Base-by-base conservation (phyloP, 805 yeast genomes). In the Hanseniaspora pseudoguilliermondii region DNA sequence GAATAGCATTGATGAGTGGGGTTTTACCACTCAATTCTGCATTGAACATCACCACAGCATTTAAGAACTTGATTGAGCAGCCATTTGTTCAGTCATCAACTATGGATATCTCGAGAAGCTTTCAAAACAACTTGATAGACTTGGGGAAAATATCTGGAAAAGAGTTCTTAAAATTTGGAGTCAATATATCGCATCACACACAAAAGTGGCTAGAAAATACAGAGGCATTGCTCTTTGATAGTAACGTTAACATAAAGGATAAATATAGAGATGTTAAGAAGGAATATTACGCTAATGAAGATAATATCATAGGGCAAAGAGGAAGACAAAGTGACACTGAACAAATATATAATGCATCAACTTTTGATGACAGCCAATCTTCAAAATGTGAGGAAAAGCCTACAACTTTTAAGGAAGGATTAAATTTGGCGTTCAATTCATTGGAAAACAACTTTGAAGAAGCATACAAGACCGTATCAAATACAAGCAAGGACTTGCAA, bases 301-400 rank as follows among this genome's bases (percentile, higher is more conserved):
- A 65, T 32, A 66, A 63, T 41, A 27, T 51, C 13, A 20, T 56
- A 42, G 57, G 47, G 2, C 44, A 25, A 47, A 61, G 1, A 62
- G 61, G 0, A 67, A 63, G 6, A 69, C 65, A 32, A 44, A 23
- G 7, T 27, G 18, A 27, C 44, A 34, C 23, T 41, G 46, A 27
- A 25, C 52, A 27, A 21, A n/a, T 35, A 3, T 76, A 71, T 55
- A 20, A 36, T 10, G 13, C 13, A n/a, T 7, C 21, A 5, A n/a
- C n/a, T 32, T 35, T 8, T n/a, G 41, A 34, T 18, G 5, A n/a
- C 8, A 74, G 70, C 55, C 68, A 72, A 13, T 74, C 84, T 5
- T 86, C 95, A 69, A 73, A 85, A 21, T 88, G 89, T 67, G 87
- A 95, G 0, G 80, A 86, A 64, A 97, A 87, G 65, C 97, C 97